These are phyloP conservation scores for Nannochloris sp. DNA, from an alignment of 139 green algal species.

Conservation along the genomic window DNA sequence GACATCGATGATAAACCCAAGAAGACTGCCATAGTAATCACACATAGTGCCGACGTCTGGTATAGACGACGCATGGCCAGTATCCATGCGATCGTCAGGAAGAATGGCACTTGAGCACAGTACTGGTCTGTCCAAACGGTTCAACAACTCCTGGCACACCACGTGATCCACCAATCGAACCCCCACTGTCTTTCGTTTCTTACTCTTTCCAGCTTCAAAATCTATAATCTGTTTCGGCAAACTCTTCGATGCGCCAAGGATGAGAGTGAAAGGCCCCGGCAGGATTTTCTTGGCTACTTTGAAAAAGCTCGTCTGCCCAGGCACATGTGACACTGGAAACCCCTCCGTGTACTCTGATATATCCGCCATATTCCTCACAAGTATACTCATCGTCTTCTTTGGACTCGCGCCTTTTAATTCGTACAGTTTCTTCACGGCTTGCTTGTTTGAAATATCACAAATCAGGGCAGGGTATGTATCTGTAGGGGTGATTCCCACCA, in stretches of 20 bases:
- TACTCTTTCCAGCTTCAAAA: slow-evolving; percentile 24
- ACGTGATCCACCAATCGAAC: slow-evolving; percentile 57
- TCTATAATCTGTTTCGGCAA: slow-evolving; percentile 57
- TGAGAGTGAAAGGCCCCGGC: slow-evolving; percentile 83
- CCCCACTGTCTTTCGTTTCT: slow-evolving; percentile 57
- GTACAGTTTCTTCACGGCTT: slow-evolving; percentile 62
- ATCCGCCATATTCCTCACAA: slow-evolving; percentile 48
- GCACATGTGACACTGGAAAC: slow-evolving; percentile 48
- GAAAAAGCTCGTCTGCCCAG: slow-evolving; percentile 64
- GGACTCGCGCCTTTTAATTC: slow-evolving; percentile 50
- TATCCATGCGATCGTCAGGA: slow-evolving; percentile 16
- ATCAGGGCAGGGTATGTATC: slow-evolving; percentile 78
- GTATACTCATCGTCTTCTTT: slow-evolving; percentile 66
- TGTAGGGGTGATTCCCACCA: slow-evolving; percentile 78
- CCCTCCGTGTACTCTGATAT: slow-evolving; percentile 46
- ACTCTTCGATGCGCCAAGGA: slow-evolving; percentile 72
- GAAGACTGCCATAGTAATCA: not conserved
- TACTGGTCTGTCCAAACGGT: slow-evolving; percentile 51
- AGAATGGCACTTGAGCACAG: slow-evolving; percentile 50
- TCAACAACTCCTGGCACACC: slow-evolving; percentile 49
- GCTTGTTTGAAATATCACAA: slow-evolving; percentile 54
- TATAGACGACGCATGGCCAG: not conserved
- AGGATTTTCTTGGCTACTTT: slow-evolving; percentile 51
- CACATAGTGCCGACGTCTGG: not conserved
- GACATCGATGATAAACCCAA: not conserved